Evolutionary conservation across 352 stramenopile genomes (phyloP).

Genomic region (Phytopythium delawarense): DNA sequence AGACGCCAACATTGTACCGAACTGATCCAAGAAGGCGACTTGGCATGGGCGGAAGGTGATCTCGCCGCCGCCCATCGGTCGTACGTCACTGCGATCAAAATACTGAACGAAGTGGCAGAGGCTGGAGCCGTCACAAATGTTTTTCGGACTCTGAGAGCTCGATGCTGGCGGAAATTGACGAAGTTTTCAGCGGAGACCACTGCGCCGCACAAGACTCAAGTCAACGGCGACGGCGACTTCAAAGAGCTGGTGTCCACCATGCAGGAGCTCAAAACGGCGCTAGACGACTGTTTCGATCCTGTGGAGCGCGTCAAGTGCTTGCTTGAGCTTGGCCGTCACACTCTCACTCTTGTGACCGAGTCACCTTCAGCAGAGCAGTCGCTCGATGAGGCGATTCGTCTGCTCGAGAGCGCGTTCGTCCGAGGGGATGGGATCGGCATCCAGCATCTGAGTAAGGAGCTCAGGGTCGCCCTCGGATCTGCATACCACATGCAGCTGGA

Average conservation of each 20-base stretch:
- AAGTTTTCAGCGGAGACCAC: conserved; percentile 10
- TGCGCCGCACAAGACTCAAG: background rate
- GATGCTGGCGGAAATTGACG: conserved; percentile 51
- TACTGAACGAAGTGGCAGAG: background rate
- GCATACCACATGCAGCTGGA: conserved; percentile 43
- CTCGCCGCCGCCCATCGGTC: background rate
- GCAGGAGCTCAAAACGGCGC: conserved; percentile 38
- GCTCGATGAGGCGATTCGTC: conserved; percentile 21
- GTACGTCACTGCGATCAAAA: conserved; percentile 4
- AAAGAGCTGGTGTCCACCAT: conserved; percentile 26
- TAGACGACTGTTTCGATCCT: conserved; percentile 31
- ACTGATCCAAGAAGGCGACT: conserved; percentile 6
- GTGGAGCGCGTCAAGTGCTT: conserved; percentile 50
- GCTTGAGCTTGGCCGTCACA: conserved; percentile 41
- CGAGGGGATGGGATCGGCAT: conserved; percentile 40
- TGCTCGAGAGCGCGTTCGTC: conserved; percentile 4
- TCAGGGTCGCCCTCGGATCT: conserved; percentile 38
- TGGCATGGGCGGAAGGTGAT: conserved; percentile 4
- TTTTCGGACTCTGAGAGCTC: conserved; percentile 12
- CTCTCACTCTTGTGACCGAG: background rate
- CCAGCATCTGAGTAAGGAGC: conserved; percentile 35
- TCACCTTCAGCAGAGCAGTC: background rate
- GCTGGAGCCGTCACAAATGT: no score
- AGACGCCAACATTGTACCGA: background rate
- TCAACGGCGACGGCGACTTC: background rate